Percentiles rank a stretch among this genome's conserved stretches.
These are phyloP conservation scores for Tetratostichococcus sp. DNA, from an alignment of 139 green algal species.

Conservation along the genomic window DNA sequence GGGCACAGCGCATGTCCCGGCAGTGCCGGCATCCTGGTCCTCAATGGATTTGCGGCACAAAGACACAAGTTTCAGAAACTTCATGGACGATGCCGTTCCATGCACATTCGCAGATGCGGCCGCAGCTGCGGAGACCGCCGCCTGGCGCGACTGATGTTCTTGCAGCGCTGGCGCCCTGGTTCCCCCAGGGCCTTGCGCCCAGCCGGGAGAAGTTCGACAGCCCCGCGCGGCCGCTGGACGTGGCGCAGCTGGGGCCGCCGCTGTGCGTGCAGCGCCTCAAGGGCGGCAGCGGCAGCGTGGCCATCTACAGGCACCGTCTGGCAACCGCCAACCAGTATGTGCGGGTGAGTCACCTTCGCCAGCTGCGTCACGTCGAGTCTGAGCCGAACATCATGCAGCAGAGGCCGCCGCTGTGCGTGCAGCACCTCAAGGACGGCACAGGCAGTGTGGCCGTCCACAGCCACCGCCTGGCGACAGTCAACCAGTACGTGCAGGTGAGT, in stretches of 20 bases:
- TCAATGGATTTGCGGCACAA: too few relatives aligned
- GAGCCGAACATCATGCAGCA: background rate
- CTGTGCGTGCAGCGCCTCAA: background rate
- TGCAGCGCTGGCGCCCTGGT: constrained; percentile 5
- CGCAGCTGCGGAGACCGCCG: background rate
- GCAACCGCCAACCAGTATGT: constrained; percentile 19
- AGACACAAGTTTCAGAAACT: too few relatives aligned
- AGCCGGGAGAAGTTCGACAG: background rate
- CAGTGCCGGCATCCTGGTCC: too few relatives aligned
- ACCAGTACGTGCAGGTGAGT: constrained; percentile 28
- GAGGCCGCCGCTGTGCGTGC: background rate
- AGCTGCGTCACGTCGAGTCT: background rate
- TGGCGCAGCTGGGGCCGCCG: background rate
- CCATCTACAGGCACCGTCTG: constrained; percentile 22
- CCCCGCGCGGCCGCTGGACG: background rate
- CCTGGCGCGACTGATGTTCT: background rate
- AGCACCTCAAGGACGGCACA: background rate
- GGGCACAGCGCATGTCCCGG: too few relatives aligned
- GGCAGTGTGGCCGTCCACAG: constrained; percentile 11
- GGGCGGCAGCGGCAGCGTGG: background rate
- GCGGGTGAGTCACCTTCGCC: constrained; percentile 17
- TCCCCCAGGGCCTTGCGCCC: background rate
- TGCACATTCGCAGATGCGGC: background rate
- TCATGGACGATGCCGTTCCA: too few relatives aligned
- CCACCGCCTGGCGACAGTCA: constrained; percentile 15